phyloP scores from a whole-genome alignment of 345 rosid genomes.

The Populus pruinosa region DNA sequence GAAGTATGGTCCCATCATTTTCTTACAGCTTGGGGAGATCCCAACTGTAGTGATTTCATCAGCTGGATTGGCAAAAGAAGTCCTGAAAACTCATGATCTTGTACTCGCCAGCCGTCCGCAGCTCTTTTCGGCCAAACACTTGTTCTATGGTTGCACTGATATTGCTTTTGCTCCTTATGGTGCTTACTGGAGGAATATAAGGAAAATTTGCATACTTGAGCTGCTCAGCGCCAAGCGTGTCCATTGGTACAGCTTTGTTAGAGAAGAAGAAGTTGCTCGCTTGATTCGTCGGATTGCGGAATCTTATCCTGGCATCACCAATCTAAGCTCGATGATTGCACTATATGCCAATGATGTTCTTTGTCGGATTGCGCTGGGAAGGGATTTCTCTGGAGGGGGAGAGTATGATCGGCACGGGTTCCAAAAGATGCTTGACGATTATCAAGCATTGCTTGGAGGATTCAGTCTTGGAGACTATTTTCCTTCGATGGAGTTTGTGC shows the following conservation, averaged over 20 bases:
- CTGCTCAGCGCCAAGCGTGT: conserved; percentile 20
- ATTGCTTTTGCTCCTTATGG: conserved; percentile 24
- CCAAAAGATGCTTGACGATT: conserved; percentile 47
- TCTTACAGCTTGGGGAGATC: conserved; percentile 21
- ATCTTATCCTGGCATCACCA: conserved; percentile 9
- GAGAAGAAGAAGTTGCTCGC: conserved; percentile 24
- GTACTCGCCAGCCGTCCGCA: conserved; percentile 17
- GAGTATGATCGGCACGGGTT: conserved; percentile 41
- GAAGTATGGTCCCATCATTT: conserved; percentile 23
- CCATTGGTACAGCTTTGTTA: conserved; percentile 3
- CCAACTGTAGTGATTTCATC: conserved; percentile 25
- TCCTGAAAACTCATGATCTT: conserved; percentile 26
- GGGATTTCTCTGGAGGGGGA: conserved; percentile 15
- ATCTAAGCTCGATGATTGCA: conserved; percentile 18
- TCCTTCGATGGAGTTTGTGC: conserved; percentile 25
- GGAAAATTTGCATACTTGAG: conserved; percentile 27
- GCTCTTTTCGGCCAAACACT: conserved; percentile 19
- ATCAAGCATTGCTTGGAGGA: conserved; percentile 23
- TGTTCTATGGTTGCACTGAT: conserved; percentile 22
- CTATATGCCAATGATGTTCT: conserved; percentile 20
- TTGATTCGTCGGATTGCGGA: conserved; percentile 10
- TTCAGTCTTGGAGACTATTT: conserved; percentile 26
- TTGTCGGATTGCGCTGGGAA: conserved; percentile 21
- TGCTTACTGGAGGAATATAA: conserved; percentile 23
- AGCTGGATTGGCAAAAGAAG: conserved; percentile 16